Percentiles rank a stretch among this genome's conserved stretches.
These are phyloP conservation scores for Neurospora sp. DNA, from an alignment of 495 filamentous ascomycete species.

Conservation along the genomic window DNA sequence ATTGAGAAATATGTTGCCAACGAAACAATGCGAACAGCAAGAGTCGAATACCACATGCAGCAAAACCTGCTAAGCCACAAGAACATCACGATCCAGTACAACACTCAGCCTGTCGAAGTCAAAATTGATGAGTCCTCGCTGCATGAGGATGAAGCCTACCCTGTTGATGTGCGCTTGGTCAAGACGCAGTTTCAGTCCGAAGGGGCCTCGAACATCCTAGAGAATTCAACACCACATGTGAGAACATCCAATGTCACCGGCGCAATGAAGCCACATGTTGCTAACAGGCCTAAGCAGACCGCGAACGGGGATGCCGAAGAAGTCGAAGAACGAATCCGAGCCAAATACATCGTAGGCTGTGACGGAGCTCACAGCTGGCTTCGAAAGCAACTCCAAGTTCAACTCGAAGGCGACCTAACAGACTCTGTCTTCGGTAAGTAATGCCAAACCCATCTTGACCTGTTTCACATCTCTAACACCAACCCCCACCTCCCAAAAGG, in stretches of 20 bases:
- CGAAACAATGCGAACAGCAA: constrained; percentile 12
- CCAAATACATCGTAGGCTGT: constrained; percentile 59
- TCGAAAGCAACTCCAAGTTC: constrained; percentile 42
- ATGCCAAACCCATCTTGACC: too few species aligned
- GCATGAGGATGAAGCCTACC: constrained; percentile 39
- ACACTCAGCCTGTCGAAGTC: constrained; percentile 37
- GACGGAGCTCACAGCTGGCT: constrained; percentile 59
- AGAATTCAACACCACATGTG: neutral
- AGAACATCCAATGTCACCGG: neutral
- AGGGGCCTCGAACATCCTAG: neutral
- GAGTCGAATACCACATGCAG: constrained; percentile 28
- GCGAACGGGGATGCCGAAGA: constrained; percentile 21
- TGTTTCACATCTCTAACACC: too few species aligned
- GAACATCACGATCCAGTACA: constrained; percentile 38
- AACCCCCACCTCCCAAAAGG: constrained; percentile 4
- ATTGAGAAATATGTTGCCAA: too few species aligned
- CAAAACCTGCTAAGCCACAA: constrained; percentile 14
- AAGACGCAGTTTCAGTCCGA: constrained; percentile 18
- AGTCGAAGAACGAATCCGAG: constrained; percentile 27
- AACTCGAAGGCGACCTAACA: constrained; percentile 48
- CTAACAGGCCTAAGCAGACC: constrained; percentile 16
- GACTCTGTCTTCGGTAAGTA: constrained; percentile 51
- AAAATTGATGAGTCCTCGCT: constrained; percentile 30
- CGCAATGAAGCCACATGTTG: constrained; percentile 12
- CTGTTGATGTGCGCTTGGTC: constrained; percentile 37